Evolutionary conservation across 345 rosid species (phyloP), one percentile per base, ranked within the genome.

Genomic region (Corchorus capsularis): DNA sequence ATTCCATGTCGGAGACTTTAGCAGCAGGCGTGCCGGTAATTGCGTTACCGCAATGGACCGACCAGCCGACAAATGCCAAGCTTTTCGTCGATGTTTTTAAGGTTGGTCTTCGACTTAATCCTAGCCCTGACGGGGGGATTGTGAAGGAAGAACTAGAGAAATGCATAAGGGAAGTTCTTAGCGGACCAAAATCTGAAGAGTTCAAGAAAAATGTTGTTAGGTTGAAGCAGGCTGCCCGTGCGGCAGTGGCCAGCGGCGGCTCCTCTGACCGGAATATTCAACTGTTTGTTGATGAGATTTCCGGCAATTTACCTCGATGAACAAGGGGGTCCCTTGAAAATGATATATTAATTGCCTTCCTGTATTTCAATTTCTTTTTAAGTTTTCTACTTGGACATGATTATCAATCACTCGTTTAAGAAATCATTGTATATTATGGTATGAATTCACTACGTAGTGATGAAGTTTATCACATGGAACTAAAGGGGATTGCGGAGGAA

Each of bases 41-140:
- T 2, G 88, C 83, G n/a, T 81, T 55, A 74, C 91, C 91, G 6
- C 82, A 82, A 2, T 90, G 89, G 89, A 75, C 80, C 3, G 93
- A 90, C 78, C 93, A 87, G 74, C 89, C 87, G 5, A 85, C 88
- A 0, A 88, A 85, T 46, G 91, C 88, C 0, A 88, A 86, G 79
- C 88, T 86, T 61, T 27, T 86, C 0, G 73, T 63, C 5, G 87
- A 86, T 69, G 87, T 87, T 56, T 85, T 86, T 13, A 79, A 78
- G 46, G 78, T 78, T 2, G 91, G 91, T 17, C 12, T 85, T 27
- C 86, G 87, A 78, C 53, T 86, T 11, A 63, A 77, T 54, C 72
- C 59, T 15, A 77, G 75, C 12, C 35, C 69, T 8, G 84, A 75
- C 8, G 87, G 86, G 22, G 41, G 59, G 8, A 15, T 83, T 17